A percentile compares a stretch with the other conserved stretches of the same genome.
phyloP scores from a whole-genome alignment of 768 basidiomycete species.

The Pulveroboletus frians region DNA sequence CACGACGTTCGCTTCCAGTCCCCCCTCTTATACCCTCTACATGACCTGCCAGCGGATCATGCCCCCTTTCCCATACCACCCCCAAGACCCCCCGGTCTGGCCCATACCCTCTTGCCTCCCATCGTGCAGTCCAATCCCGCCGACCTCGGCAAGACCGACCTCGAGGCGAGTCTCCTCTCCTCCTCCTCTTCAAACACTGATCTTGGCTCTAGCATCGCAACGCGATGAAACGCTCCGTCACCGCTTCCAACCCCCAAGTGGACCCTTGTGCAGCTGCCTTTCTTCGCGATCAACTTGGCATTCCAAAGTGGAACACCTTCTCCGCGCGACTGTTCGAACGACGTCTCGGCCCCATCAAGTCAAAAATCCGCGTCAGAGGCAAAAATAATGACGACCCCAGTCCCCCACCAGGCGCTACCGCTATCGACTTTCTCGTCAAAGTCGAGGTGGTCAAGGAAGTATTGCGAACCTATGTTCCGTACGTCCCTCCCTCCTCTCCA shows the following conservation, averaged over 20 bases:
- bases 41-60: conserved; percentile 23
- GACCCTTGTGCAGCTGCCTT: conserved; percentile 44
- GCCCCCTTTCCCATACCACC: conserved; percentile 16
- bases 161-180: conserved; percentile 21
- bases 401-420: conserved; percentile 35
- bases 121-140: conserved; percentile 33
- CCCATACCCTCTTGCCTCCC: conserved; percentile 31
- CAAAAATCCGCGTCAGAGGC: conserved; percentile 30
- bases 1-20: conserved; percentile 28
- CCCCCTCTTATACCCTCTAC: conserved; percentile 21
- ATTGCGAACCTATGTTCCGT: conserved; percentile 45
- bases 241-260: conserved; percentile 25
- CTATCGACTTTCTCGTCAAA: conserved; percentile 49
- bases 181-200: no score
- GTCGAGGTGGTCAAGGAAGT: conserved; percentile 50
- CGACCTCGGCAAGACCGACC: conserved; percentile 21
- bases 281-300: conserved; percentile 41
- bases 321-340: conserved; percentile 44
- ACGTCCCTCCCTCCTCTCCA: conserved; percentile 21
- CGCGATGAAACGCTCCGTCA: conserved; percentile 21
- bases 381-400: conserved; percentile 28
- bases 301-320: conserved; percentile 41
- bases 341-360: conserved; percentile 37
- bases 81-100: conserved; percentile 20
- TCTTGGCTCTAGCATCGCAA: conserved; percentile 27